Base-by-base conservation (phyloP, 148 eudicot genomes). In the Camellia granthamiana region DNA sequence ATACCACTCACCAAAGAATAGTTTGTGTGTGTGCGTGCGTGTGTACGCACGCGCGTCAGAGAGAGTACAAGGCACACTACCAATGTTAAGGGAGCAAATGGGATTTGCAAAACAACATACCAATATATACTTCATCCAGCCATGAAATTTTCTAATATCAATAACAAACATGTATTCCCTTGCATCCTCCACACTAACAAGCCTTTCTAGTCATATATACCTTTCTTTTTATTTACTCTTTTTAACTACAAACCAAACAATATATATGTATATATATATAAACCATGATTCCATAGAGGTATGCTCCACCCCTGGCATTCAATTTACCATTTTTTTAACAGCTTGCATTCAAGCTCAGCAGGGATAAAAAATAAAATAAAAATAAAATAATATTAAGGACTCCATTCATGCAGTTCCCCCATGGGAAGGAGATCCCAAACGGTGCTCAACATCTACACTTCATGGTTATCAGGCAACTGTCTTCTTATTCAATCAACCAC, bases 371-470 rank as follows among this genome's bases (percentile, higher is more conserved):
- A 19, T 21, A 19, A 49, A 18, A 5, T 69, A 69, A 77, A 77
- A 77, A 19, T 5, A 3, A 65, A 65, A 64, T 49, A 38, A 44
- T 46, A 47, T 23, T 5, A 8, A 15, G 65, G 70, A 77, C 79
- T 77, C 79, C 21, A 52, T 77, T 49, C 58, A 42, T 11, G 61
- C 13, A 8, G 46, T 23, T 65, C 62, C 79, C 51, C 12, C 46
- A 38, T 49, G 61, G 72, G 1, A 77, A 65, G 71, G 79, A 30
- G 38, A 65, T 77, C 61, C 42, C 21, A 65, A 65, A 65, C 72
- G 15, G 52, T 77, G 79, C 70, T 47, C 19, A 47, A 63, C 21
- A 16, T 63, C 13, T 16, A 49, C 42, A 70, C 14, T 47, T 77
- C 58, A 19, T 61, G 56, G 38, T 43, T 30, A 47, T 47, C 58